Base-by-base conservation (phyloP, 805 yeast genomes). In the Maudiozyma saulgeensis region DNA sequence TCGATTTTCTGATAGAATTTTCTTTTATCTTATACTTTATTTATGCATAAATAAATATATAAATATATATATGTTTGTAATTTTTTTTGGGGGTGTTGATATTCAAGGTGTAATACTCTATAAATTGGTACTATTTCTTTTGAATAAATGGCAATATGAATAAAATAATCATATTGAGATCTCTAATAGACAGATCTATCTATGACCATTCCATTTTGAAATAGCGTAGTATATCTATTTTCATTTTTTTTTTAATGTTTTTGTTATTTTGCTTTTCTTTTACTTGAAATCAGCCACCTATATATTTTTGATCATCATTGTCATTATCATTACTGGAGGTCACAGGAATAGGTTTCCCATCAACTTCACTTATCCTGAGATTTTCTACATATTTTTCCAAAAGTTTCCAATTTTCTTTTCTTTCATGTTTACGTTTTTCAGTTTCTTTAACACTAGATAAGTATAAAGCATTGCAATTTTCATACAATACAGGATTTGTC, bases 391-490 rank as follows among this genome's bases (percentile, higher is more conserved):
- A 80, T 39, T 72, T 75, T 58, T 86, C 88, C 48, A 86, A 73
- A 56, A 76, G 73, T 54, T 73, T 76, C 95, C 95, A 86, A 49
- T 82, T 84, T 55, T 78, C 80, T 56, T 76, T 77, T 55, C 87
- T 75, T 37, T 81, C 75, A 40, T 72, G 70, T 56, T 80, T 82
- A 49, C 84, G 74, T 56, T 78, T 78, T 56, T 77, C 78, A 62
- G 84, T 87, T 56, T 84, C 89, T 58, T 81, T 86, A 51, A 84
- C 72, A 45, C 86, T 81, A 58, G 87, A 87, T 58, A 88, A 84
- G 66, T 89, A 89, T 53, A 87, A 68, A 58, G 87, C 77, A n/a
- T 95, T 85, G 64, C 98, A 91, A 63, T 89, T 90, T 64, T 90
- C 96, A 68, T 87, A 93, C 25, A 91, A 73, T 8, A 83, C 82